phyloP scores from a whole-genome alignment of 108 stramenopile species.

The Aurantiochytrium sp. region DNA sequence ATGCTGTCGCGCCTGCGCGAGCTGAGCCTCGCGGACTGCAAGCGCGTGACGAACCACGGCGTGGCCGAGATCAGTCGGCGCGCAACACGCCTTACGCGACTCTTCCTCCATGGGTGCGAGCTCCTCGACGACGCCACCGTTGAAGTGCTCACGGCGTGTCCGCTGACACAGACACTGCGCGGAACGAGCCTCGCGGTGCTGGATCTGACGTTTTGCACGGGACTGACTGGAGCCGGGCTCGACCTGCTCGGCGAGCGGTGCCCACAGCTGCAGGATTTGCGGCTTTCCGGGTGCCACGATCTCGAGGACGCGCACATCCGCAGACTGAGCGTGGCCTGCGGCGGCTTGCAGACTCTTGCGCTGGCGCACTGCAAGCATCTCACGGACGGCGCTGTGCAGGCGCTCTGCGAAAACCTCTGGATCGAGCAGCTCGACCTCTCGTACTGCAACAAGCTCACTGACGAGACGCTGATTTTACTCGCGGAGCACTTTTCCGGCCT shows the following conservation, averaged over 20 bases:
- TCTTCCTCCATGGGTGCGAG: constrained; percentile 9
- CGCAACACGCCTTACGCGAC: not conserved
- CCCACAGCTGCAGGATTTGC: not conserved
- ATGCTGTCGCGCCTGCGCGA: constrained; percentile 35
- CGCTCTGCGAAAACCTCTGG: constrained; percentile 43
- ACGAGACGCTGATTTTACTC: constrained; percentile 18
- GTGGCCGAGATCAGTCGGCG: not conserved
- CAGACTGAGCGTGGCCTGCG: not conserved
- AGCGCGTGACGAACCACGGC: not conserved
- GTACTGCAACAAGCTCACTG: constrained; percentile 1
- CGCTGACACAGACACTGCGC: not conserved
- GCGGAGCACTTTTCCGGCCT: constrained; percentile 23
- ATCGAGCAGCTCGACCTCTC: constrained; percentile 39
- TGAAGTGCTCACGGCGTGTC: not conserved
- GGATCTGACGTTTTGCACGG: constrained; percentile 7
- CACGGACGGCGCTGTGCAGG: not conserved
- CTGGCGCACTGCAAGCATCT: not conserved
- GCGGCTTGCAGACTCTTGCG: not conserved
- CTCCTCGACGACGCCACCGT: not conserved
- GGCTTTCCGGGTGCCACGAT: not conserved
- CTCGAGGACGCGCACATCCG: constrained; percentile 17
- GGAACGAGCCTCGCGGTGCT: not conserved
- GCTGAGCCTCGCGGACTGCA: not conserved
- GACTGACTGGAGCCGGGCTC: not conserved
- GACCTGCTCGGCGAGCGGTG: not conserved